Evolutionary conservation across 2,329 filamentous ascomycete genomes (phyloP), one percentile per base, ranked within the genome.

Genomic region (Paecilomyces formosus): DNA sequence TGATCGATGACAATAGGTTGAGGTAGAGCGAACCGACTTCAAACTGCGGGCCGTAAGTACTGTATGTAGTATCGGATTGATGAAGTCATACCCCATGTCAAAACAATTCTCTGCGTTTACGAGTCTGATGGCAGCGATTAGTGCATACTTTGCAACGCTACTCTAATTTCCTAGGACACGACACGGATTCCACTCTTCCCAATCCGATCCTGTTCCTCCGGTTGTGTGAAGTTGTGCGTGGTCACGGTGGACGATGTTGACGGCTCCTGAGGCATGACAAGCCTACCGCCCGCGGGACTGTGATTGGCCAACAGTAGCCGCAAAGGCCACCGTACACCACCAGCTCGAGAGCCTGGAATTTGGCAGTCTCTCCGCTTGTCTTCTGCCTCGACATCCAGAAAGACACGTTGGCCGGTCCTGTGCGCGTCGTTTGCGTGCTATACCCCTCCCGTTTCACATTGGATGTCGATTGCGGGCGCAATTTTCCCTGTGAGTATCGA

Each of bases 321-420:
- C 70, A 70, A 72, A 73, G 72, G 72, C 72, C 71, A 74, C 72
- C 70, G 67, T 72, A 70, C 65, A 68, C 68, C 68, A 68, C 65
- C 64, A 66, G 11, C 51, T 51, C 30, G 31, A 52, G 49, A 51
- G 33, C 30, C 35, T 45, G 55, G 35, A 57, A 51, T 54, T 30
- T 49, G 22, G 54, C 39, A 51, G 30, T 30, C 45, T 64, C 64
- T 63, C 65, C 62, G 63, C 64, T 65, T 61, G 57, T 59, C 59
- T 51, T 62, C 62, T 55, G 56, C 57, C 55, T 54, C 60, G 56
- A 58, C 56, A 56, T 59, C 56, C 52, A 56, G 60, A 63, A 58
- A 51, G 58, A 61, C 60, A 62, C 59, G 58, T 61, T 57, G 55
- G 54, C 61, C 58, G 57, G 57, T 55, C 56, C 24, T 49, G 31